Conservation (phyloP, 768 basidiomycete species). For the Boletus vinaceobasis region DNA sequence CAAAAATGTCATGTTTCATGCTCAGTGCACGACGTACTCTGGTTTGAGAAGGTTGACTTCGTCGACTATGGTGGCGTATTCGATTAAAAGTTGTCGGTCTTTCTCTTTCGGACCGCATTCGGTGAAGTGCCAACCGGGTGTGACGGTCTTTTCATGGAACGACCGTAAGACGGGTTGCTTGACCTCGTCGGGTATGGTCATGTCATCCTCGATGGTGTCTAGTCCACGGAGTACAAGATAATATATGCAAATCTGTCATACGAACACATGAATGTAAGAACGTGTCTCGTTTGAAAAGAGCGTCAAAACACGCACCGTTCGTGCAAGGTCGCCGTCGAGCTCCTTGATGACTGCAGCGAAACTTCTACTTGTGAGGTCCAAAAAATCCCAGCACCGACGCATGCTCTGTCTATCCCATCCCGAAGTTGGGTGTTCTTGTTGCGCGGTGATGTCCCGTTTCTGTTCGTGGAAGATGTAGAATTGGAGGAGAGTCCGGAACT, state of each 20-base stretch:
- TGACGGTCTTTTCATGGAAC: slow-evolving; percentile 76
- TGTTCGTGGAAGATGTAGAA: slow-evolving; percentile 80
- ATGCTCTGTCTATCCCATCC: slow-evolving; percentile 87
- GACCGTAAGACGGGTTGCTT: slow-evolving; percentile 84
- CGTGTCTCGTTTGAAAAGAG: neutral
- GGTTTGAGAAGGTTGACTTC: slow-evolving; percentile 72
- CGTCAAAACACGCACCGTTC: slow-evolving; percentile 62
- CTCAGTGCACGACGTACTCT: slow-evolving; percentile 38
- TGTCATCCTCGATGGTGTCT: slow-evolving; percentile 99
- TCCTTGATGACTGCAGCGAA: slow-evolving; percentile 95
- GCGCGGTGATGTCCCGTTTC: slow-evolving; percentile 76
- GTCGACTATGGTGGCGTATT: slow-evolving; percentile 76
- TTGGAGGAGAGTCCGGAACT: slow-evolving; percentile 80
- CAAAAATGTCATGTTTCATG: neutral
- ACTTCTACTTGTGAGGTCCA: slow-evolving; percentile 86
- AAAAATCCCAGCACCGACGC: slow-evolving; percentile 85
- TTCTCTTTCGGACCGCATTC: slow-evolving; percentile 84
- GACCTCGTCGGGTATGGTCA: slow-evolving; percentile 82
- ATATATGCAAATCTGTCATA: slow-evolving; percentile 82
- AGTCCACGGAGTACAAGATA: slow-evolving; percentile 91
- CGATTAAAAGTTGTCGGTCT: slow-evolving; percentile 79
- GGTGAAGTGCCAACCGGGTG: slow-evolving; percentile 83
- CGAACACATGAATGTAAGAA: neutral
- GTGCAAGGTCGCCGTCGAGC: slow-evolving; percentile 89
- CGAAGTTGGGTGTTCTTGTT: slow-evolving; percentile 70